phyloP scores from a whole-genome alignment of 2,329 filamentous ascomycete species.

The Arthroderma sp. region DNA sequence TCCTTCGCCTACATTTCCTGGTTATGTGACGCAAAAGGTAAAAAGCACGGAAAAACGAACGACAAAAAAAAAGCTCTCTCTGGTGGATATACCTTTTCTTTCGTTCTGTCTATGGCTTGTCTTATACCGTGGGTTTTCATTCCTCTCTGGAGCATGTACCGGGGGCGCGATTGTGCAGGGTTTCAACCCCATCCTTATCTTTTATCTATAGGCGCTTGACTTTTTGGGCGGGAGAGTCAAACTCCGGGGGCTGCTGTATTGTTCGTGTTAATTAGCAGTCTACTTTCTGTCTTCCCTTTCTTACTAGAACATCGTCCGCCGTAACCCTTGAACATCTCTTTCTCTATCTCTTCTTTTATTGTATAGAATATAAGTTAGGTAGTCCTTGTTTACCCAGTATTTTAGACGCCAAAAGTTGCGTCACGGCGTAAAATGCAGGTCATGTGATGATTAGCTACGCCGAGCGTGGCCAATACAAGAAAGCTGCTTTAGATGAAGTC shows the following conservation, averaged over 20 bases:
- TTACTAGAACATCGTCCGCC: not conserved
- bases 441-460: not conserved
- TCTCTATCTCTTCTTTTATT: too few species aligned
- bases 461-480: not conserved
- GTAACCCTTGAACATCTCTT: not conserved
- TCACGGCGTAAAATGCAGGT: not conserved
- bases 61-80: not conserved
- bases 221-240: not conserved
- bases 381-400: too few species aligned
- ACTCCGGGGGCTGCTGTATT: not conserved
- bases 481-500: not conserved
- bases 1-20: not conserved
- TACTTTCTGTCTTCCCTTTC: not conserved
- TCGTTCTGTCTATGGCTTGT: not conserved
- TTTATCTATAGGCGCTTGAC: not conserved
- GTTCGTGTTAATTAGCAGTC: not conserved
- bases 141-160: not conserved
- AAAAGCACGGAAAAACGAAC: not conserved
- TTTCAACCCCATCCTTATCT: not conserved
- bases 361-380: too few species aligned
- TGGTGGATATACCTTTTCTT: not conserved
- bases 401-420: too few species aligned
- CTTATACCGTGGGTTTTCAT: not conserved
- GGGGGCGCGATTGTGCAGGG: not conserved
- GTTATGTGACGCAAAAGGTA: not conserved